Evolutionary conservation across 1,139 yeast genomes (phyloP).

Genomic region (Kurtzmaniella quercitrusa): DNA sequence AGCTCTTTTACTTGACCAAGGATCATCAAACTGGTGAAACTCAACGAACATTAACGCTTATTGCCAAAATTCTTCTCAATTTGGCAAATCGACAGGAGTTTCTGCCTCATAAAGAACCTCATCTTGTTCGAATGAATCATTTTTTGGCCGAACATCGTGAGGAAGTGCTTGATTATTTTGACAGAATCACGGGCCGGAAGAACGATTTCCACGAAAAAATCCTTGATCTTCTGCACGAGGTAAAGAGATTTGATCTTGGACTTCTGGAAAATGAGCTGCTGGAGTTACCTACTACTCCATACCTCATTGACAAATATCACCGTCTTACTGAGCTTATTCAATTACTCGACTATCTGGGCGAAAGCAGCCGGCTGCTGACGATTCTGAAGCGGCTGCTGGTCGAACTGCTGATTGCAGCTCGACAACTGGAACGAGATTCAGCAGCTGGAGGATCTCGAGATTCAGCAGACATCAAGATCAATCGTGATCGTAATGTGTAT

Average conservation of each 20-base stretch:
- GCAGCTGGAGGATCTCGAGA: slow-evolving; percentile 11
- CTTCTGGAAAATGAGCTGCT: slow-evolving; percentile 42
- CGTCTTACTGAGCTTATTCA: slow-evolving; percentile 57
- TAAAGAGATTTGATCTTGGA: slow-evolving; percentile 48
- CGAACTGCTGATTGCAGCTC: not conserved
- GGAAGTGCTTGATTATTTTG: slow-evolving; percentile 65
- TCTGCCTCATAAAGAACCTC: slow-evolving; percentile 76
- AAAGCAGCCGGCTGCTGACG: slow-evolving; percentile 2
- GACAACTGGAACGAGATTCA: slow-evolving; percentile 7
- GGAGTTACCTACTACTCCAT: slow-evolving; percentile 67
- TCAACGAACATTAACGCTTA: slow-evolving; percentile 73
- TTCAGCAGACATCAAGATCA: slow-evolving; percentile 14
- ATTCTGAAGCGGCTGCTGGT: slow-evolving; percentile 1
- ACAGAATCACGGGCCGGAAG: slow-evolving; percentile 66
- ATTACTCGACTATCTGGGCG: slow-evolving; percentile 25
- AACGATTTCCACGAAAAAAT: slow-evolving; percentile 60
- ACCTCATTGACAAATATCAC: slow-evolving; percentile 60
- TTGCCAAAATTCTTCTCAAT: slow-evolving; percentile 79
- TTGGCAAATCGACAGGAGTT: slow-evolving; percentile 75
- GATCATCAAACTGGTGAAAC: slow-evolving; percentile 66
- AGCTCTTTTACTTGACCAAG: slow-evolving; percentile 67
- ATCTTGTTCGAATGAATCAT: slow-evolving; percentile 63
- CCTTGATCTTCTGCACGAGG: slow-evolving; percentile 54
- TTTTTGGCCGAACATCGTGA: slow-evolving; percentile 57
- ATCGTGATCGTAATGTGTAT: slow-evolving; percentile 31